phyloP scores from a whole-genome alignment of 2,329 filamentous ascomycete species.

The Polytolypa hystricis region DNA sequence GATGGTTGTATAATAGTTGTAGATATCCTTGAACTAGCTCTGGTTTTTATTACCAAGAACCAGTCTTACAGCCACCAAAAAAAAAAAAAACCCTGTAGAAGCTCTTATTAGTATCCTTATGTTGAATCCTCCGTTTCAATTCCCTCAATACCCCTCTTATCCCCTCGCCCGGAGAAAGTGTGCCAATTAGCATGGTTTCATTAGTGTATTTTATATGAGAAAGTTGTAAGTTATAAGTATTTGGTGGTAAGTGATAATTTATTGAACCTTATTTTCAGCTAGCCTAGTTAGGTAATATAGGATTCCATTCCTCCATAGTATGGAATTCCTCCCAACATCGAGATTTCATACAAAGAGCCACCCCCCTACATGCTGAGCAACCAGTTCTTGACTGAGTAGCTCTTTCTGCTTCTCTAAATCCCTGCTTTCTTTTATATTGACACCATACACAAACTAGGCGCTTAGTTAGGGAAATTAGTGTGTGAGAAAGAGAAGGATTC shows the following conservation, averaged over 20 bases:
- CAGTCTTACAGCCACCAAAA: too few relatives aligned
- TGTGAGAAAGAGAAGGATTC: not conserved
- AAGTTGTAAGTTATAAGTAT: not conserved
- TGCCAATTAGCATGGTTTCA: not conserved
- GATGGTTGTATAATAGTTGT: too few relatives aligned
- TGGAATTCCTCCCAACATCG: constrained; percentile 1
- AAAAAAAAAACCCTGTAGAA: too few relatives aligned
- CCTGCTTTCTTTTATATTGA: not conserved
- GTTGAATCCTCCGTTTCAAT: too few relatives aligned
- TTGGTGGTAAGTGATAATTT: not conserved
- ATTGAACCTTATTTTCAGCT: not conserved
- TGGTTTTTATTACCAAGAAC: too few relatives aligned
- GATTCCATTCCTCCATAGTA: not conserved
- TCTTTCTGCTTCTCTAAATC: not conserved
- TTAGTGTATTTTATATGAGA: constrained; percentile 1
- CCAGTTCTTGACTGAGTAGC: not conserved
- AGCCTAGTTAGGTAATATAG: constrained; percentile 1
- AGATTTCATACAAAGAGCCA: not conserved
- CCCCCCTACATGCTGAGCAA: not conserved
- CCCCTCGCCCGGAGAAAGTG: too few relatives aligned
- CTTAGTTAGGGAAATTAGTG: not conserved
- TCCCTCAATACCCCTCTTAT: too few relatives aligned
- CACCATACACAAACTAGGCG: not conserved
- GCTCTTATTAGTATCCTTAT: too few relatives aligned
- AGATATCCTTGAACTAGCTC: too few relatives aligned